phyloP scores from a whole-genome alignment of 441 rosid genomes.

The Syzygium syzygioides region DNA sequence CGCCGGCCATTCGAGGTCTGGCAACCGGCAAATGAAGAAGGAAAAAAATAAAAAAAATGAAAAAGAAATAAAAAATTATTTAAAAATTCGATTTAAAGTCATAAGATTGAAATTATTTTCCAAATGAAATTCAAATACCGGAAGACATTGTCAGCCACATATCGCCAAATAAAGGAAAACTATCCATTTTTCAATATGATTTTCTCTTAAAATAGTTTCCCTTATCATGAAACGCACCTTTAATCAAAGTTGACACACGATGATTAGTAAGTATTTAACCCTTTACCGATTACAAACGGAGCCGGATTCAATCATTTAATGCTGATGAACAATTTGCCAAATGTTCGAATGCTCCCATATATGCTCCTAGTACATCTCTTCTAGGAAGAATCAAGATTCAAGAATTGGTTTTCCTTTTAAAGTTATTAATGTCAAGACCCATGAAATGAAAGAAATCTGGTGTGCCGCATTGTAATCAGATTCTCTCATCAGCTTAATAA shows the following conservation, averaged over 20 bases:
- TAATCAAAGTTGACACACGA: background rate
- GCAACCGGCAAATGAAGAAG: too few species aligned
- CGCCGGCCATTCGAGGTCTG: too few species aligned
- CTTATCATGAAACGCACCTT: too few species aligned
- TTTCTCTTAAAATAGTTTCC: too few species aligned
- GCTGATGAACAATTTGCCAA: background rate
- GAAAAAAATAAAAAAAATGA: too few species aligned
- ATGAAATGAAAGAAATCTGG: background rate
- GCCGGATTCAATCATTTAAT: background rate
- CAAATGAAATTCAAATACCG: too few species aligned
- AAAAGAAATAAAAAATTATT: too few species aligned
- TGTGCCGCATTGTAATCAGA: background rate
- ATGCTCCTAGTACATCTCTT: background rate
- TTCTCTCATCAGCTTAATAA: background rate
- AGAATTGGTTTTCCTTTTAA: background rate
- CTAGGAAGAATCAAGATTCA: background rate
- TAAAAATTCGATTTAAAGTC: too few species aligned
- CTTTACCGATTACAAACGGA: background rate
- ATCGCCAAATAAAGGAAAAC: too few species aligned
- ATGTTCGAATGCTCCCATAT: background rate
- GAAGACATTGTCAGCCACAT: too few species aligned
- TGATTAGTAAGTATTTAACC: background rate
- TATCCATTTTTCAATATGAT: too few species aligned
- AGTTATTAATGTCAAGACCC: background rate
- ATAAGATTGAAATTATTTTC: too few species aligned